These are phyloP conservation scores for Fraxinus greggii DNA, from an alignment of 305 asterid genomes.

Conservation along the genomic window DNA sequence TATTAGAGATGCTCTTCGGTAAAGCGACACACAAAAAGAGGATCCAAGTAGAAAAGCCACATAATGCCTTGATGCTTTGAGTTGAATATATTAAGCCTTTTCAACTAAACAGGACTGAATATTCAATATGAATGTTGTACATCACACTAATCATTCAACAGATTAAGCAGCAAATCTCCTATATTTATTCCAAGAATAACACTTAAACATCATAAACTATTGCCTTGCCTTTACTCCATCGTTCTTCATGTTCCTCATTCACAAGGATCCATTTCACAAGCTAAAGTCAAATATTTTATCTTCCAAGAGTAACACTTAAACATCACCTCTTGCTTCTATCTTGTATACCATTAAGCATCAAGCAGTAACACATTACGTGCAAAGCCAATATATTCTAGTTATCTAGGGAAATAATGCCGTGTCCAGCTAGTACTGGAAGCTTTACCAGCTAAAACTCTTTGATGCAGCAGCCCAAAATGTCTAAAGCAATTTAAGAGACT, in stretches of 20 bases:
- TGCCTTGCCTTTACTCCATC: neutral
- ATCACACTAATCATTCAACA: neutral
- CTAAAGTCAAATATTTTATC: neutral
- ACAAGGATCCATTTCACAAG: neutral
- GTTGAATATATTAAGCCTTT: neutral
- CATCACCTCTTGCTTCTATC: neutral
- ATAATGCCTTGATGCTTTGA: neutral
- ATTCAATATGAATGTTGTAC: neutral
- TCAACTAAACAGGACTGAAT: neutral
- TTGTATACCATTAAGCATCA: neutral
- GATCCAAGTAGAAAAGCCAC: constrained; percentile 11
- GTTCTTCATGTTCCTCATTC: neutral
- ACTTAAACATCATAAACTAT: neutral
- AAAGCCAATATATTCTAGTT: constrained; percentile 8
- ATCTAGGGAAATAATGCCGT: neutral
- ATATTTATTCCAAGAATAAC: neutral
- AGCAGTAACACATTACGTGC: neutral
- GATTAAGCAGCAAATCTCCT: constrained; percentile 1
- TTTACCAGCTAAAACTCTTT: neutral
- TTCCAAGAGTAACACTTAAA: no score
- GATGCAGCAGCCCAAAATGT: constrained; percentile 12
- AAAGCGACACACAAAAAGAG: neutral
- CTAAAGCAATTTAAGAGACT: constrained; percentile 13
- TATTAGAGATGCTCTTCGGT: neutral
- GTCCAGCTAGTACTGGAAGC: neutral